Percentiles rank a stretch among this genome's conserved stretches.
Conservation (phyloP, 1,139 yeast species). For the Pichia terricola region DNA sequence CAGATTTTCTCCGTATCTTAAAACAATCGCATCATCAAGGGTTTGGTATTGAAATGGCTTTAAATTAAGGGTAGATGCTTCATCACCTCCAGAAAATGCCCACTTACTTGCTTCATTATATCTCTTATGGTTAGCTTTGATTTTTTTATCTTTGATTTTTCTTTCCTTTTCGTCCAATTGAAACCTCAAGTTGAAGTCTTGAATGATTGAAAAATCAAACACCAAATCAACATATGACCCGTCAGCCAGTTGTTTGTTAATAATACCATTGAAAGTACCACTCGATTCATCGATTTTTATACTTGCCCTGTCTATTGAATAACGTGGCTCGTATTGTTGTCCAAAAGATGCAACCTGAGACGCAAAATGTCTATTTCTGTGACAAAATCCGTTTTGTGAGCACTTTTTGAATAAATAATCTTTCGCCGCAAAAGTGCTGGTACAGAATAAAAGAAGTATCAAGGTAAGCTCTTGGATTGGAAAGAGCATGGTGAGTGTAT, state of each 20-base stretch:
- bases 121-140: conserved; percentile 32
- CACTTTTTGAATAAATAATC: conserved; percentile 71
- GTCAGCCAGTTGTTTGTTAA: conserved; percentile 32
- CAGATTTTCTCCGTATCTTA: conserved; percentile 33
- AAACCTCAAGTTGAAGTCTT: conserved; percentile 48
- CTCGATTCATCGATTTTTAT: conserved; percentile 25
- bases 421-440: conserved; percentile 40
- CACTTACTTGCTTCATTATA: conserved; percentile 53
- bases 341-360: conserved; percentile 29
- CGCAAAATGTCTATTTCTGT: conserved; percentile 70
- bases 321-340: conserved; percentile 34
- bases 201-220: conserved; percentile 45
- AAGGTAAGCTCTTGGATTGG: too few relatives aligned
- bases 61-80: conserved; percentile 4
- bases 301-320: conserved; percentile 39
- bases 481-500: not conserved
- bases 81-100: conserved; percentile 34
- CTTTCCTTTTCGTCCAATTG: conserved; percentile 53
- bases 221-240: conserved; percentile 35
- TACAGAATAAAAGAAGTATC: not conserved
- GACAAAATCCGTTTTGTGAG: conserved; percentile 76
- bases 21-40: conserved; percentile 20
- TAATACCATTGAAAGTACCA: conserved; percentile 32
- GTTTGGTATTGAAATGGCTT: conserved; percentile 15
- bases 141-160: conserved; percentile 8